Evolutionary conservation across 352 stramenopile species (phyloP).

Genomic region (Halophytophthora polymorphica): DNA sequence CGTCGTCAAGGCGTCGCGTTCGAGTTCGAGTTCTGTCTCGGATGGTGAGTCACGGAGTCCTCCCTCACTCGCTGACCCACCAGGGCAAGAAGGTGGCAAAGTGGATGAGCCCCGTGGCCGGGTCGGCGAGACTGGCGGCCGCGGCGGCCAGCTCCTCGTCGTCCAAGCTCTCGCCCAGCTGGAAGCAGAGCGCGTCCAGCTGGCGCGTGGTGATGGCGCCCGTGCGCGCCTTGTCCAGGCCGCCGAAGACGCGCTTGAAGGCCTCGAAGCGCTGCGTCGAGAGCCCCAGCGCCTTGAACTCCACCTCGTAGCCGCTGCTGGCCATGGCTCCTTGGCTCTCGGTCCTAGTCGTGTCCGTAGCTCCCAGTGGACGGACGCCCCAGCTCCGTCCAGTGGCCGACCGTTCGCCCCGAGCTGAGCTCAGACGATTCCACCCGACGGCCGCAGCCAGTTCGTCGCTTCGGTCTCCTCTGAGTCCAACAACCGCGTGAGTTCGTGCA

Average conservation of each 20-base stretch:
- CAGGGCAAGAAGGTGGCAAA: slow-evolving; percentile 61
- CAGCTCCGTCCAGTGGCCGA: slow-evolving; percentile 2
- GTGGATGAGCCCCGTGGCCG: slow-evolving; percentile 53
- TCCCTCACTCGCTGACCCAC: slow-evolving; percentile 53
- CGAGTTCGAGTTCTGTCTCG: too few species aligned
- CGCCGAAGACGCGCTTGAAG: slow-evolving; percentile 53
- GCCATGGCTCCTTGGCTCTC: slow-evolving; percentile 17
- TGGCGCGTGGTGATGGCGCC: slow-evolving; percentile 53
- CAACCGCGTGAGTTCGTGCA: slow-evolving; percentile 22
- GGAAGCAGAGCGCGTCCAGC: slow-evolving; percentile 54
- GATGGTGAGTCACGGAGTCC: too few species aligned
- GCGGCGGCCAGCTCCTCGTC: slow-evolving; percentile 52
- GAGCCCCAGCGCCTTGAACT: slow-evolving; percentile 48
- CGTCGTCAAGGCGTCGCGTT: too few species aligned
- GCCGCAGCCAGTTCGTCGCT: too few species aligned
- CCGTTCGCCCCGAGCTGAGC: slow-evolving; percentile 13
- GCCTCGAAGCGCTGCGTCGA: slow-evolving; percentile 49
- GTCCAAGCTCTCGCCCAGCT: slow-evolving; percentile 58
- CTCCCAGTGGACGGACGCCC: too few species aligned
- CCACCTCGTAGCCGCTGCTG: slow-evolving; percentile 38
- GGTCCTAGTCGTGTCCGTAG: too few species aligned
- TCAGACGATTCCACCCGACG: slow-evolving; percentile 18
- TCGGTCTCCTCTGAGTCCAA: too few species aligned
- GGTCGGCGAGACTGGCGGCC: slow-evolving; percentile 42
- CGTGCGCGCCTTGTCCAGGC: slow-evolving; percentile 44